Percentiles rank a stretch among this genome's conserved stretches.
These are phyloP conservation scores for Triticum timopheevii DNA, from an alignment of 176 grass and related monocot species.

Conservation along the genomic window DNA sequence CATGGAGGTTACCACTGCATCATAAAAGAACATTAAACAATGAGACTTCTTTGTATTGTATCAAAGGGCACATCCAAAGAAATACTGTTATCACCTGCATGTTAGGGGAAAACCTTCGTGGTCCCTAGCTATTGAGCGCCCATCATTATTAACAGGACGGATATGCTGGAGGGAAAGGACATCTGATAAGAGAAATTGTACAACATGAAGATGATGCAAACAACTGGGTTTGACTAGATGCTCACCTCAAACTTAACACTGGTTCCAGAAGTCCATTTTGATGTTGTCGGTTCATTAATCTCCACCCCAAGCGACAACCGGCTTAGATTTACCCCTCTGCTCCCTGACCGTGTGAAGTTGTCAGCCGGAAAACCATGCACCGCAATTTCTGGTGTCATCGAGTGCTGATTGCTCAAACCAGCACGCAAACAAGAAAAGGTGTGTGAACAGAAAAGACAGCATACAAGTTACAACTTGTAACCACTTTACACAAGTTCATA, in stretches of 20 bases:
- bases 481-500: constrained; percentile 2
- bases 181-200: constrained; percentile 11
- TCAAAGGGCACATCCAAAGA: not conserved
- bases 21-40: constrained; percentile 16
- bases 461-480: not conserved
- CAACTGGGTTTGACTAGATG: constrained; percentile 10
- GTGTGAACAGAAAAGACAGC: not conserved
- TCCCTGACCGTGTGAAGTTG: constrained; percentile 79
- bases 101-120: constrained; percentile 89
- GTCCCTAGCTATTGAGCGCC: constrained; percentile 71
- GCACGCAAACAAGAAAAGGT: constrained; percentile 24
- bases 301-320: constrained; percentile 81
- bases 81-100: constrained; percentile 64
- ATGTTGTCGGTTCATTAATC: constrained; percentile 82
- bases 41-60: not conserved
- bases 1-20: constrained; percentile 80
- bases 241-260: constrained; percentile 88
- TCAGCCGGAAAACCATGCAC: constrained; percentile 89
- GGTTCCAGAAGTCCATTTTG: constrained; percentile 87
- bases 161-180: constrained; percentile 55
- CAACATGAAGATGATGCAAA: not conserved
- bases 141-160: constrained; percentile 86
- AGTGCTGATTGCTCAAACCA: constrained; percentile 69
- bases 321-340: constrained; percentile 79
- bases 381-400: constrained; percentile 84